phyloP scores from a whole-genome alignment of 495 filamentous ascomycete genomes.

The Trichoderma gamsii region DNA sequence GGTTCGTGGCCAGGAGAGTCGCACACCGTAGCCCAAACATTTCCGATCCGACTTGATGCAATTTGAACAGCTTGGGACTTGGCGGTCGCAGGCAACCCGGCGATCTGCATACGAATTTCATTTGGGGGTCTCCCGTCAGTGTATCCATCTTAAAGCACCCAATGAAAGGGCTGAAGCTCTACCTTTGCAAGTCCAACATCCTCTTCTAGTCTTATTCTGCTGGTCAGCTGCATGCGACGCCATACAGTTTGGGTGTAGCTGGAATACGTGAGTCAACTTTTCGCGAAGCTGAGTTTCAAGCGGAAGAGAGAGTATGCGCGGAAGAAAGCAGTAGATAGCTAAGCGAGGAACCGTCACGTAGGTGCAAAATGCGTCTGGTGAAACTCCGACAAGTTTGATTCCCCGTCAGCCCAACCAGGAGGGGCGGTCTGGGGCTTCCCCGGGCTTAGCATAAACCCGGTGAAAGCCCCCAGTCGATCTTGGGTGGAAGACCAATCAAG shows the following conservation, averaged over 20 bases:
- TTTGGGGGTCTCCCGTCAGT: constrained; percentile 15
- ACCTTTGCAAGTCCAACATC: constrained; percentile 25
- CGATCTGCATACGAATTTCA: constrained; percentile 20
- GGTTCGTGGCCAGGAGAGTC: constrained; percentile 22
- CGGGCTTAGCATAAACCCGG: neutral
- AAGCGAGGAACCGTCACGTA: neutral
- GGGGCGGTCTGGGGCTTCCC: neutral
- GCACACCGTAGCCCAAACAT: constrained; percentile 22
- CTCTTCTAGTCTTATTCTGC: constrained; percentile 20
- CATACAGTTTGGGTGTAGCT: constrained; percentile 8
- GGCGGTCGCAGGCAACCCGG: constrained; percentile 19
- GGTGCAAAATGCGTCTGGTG: neutral
- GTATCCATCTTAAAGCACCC: constrained; percentile 3
- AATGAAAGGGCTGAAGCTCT: constrained; percentile 7
- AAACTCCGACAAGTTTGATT: neutral
- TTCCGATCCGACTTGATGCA: constrained; percentile 20
- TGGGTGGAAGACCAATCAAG: neutral
- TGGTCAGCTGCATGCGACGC: neutral
- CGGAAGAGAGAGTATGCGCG: neutral
- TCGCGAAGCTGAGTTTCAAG: neutral
- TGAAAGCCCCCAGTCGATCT: neutral
- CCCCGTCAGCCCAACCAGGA: neutral
- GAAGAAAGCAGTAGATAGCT: neutral
- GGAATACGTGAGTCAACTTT: constrained; percentile 18
- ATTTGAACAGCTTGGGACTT: constrained; percentile 21